Base-by-base conservation (phyloP, 2,329 filamentous ascomycete species). In the Corinectria fuckeliana region DNA sequence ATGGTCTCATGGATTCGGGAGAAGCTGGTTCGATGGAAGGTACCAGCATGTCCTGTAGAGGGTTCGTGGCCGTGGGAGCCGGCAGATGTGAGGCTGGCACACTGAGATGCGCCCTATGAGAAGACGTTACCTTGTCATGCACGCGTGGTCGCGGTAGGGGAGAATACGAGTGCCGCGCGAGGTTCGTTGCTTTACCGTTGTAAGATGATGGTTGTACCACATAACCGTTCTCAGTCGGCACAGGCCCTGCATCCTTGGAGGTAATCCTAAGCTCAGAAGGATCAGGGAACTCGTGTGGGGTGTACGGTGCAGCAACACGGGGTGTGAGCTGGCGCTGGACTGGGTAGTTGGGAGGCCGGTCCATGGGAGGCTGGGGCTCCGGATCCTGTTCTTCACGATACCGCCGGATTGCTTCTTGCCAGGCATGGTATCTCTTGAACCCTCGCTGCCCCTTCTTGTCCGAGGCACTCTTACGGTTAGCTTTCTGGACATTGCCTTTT, bases 341-440 rank as follows among this genome's bases (percentile, higher is more conserved):
- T 28, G 42, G 47, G 28, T 56, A 62, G 42, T 45, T 58, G 23
- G 58, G 41, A 3, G 16, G 23, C 21, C 38, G 49, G 18, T 54
- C 65, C 54, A 56, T 53, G 6, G 66, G 64, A 47, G 60, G 56
- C 11, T 20, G 59, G 20, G 38, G 41, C 16, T 54, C 38, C 21
- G 53, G 53, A 28, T 58, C 54, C 11, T 62, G 57, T 20, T 60
- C 56, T 26, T 55, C 67, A 26, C 71, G 69, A 55, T 69, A 74
- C 23, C 76, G 74, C 48, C 71, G 67, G 34, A 78, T 69, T 18
- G 76, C 76, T 39, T 77, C 74, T 58, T 77, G 73, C 76, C 76
- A 78, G n/a, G 76, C 80, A 60, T 78, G 74, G 51, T 82, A 82
- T 62, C 81, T 74, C 63, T 78, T 77, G 59, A 83, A 82, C 2